These are phyloP conservation scores for Waltergamsia citrina DNA, from an alignment of 2,329 filamentous ascomycete genomes.

Conservation along the genomic window DNA sequence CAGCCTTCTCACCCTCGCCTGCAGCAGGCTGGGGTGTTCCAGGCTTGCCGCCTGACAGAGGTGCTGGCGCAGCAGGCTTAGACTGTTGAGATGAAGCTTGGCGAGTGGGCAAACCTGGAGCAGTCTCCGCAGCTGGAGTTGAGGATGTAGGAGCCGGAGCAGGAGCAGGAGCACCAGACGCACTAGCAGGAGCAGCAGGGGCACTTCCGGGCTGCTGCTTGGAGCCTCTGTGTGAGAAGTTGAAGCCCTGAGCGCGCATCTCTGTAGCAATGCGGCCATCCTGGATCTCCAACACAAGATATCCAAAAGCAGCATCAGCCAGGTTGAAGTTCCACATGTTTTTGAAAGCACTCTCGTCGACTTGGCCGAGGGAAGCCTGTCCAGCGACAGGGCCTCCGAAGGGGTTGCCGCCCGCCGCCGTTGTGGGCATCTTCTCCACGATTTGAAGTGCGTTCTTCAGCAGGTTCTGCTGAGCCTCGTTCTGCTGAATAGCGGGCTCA, in stretches of 20 bases:
- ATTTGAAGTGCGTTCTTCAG: conserved; percentile 85
- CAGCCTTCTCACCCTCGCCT: conserved; percentile 40
- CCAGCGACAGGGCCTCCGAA: conserved; percentile 81
- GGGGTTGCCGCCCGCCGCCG: conserved; percentile 90
- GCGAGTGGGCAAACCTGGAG: conserved; percentile 20
- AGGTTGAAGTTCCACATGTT: conserved; percentile 99
- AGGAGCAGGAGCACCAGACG: conserved; percentile 17
- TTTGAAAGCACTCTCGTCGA: conserved; percentile 98
- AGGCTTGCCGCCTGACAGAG: conserved; percentile 25
- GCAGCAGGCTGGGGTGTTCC: conserved; percentile 40
- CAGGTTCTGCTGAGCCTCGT: conserved; percentile 87
- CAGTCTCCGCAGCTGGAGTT: no score
- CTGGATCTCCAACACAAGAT: conserved; percentile 89
- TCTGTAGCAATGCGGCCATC: conserved; percentile 94
- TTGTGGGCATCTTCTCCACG: conserved; percentile 96
- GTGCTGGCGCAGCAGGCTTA: conserved; percentile 30
- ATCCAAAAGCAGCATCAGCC: conserved; percentile 94
- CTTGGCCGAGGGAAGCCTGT: conserved; percentile 67
- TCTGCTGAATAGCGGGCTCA: conserved; percentile 85
- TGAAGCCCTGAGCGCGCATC: conserved; percentile 98
- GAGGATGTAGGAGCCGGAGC: conserved; percentile 24
- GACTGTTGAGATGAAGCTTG: conserved; percentile 28
- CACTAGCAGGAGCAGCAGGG: conserved; percentile 24
- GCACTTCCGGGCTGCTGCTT: conserved; percentile 53
- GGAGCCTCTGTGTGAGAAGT: conserved; percentile 89